Evolutionary conservation across 345 rosid species (phyloP), one percentile per base, ranked within the genome.

Genomic region (Fremontodendron californicum): DNA sequence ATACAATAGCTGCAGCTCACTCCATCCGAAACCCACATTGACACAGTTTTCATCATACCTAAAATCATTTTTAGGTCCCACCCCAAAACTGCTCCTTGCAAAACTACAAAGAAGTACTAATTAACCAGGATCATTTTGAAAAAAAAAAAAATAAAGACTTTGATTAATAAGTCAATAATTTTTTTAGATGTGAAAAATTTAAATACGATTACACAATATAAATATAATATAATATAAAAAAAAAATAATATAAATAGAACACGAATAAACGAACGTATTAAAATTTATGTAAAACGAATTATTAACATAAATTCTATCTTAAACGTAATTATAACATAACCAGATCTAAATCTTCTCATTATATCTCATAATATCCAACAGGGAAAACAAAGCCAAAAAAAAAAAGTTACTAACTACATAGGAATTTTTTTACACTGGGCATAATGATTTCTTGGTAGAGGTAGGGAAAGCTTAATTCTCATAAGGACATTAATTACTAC

Each of bases 41-140:
- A 60, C 65, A 3, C 62, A 27, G 35, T 71, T 71, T 4, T 61
- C 29, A n/a, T n/a, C n/a, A n/a, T n/a, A n/a, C n/a, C n/a, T n/a
- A n/a, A n/a, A n/a, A n/a, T n/a, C n/a, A n/a, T n/a, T n/a, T n/a
- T n/a, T n/a, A n/a, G n/a, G n/a, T n/a, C n/a, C n/a, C n/a, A n/a
- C n/a, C 68, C 10, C 67, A 6, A 39, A 80, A 78, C 84, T 25
- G 76, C 84, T 63, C n/a, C 77, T 52, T n/a, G 33, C 74, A 62
- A 70, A 81, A 67, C 63, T 27, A 70, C 52, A 78, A 25, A 73
- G 9, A 43, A 52, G 40, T 39, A 39, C 40, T 39, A n/a, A n/a
- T n/a, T n/a, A 54, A 54, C 60, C 60, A 4, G 43, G 79, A 68
- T 77, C 54, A 39, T 52, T 15, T 43, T 40, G 21, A 40, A 39